A percentile compares a stretch with the other conserved stretches of the same genome.
Evolutionary conservation across 495 filamentous ascomycete species (phyloP).

Genomic region (Astrothelium macrocarpum): DNA sequence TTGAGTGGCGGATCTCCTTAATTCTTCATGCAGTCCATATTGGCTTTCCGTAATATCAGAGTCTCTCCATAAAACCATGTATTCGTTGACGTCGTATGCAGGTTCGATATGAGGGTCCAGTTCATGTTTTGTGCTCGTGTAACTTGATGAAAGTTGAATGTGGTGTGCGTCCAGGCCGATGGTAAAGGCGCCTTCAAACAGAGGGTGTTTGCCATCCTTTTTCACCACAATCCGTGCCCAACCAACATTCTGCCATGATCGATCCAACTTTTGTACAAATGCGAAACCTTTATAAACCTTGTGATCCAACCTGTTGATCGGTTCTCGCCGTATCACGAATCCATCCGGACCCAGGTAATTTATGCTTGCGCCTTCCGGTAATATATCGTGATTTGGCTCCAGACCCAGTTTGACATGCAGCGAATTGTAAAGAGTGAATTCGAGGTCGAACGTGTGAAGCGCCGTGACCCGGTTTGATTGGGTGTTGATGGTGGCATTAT

Average conservation of each 20-base stretch:
- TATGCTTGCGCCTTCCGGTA: conserved; percentile 64
- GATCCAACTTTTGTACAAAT: conserved; percentile 39
- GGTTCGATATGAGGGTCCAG: conserved; percentile 61
- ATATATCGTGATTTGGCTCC: conserved; percentile 86
- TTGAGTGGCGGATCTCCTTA: conserved; percentile 32
- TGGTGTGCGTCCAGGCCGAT: conserved; percentile 76
- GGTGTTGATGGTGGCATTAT: conserved; percentile 67
- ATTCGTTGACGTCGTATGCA: conserved; percentile 48
- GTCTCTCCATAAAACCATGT: conserved; percentile 86
- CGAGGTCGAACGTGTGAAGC: conserved; percentile 69
- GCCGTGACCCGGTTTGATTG: conserved; percentile 70
- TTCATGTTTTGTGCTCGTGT: conserved; percentile 58
- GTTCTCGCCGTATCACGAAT: conserved; percentile 47
- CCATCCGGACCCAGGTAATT: conserved; percentile 65
- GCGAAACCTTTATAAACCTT: conserved; percentile 75
- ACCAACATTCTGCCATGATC: conserved; percentile 63
- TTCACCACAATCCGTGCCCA: conserved; percentile 75
- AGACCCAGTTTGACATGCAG: conserved; percentile 65
- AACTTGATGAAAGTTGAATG: conserved; percentile 66
- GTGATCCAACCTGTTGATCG: conserved; percentile 59
- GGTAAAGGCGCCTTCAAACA: conserved; percentile 89
- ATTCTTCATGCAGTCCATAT: conserved; percentile 37
- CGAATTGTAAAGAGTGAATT: conserved; percentile 61
- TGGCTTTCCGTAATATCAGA: conserved; percentile 56
- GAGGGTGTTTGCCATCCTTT: conserved; percentile 63